A percentile compares a stretch with the other conserved stretches of the same genome.
Evolutionary conservation across 768 basidiomycete genomes (phyloP).

Genomic region (Kwoniella sp.): DNA sequence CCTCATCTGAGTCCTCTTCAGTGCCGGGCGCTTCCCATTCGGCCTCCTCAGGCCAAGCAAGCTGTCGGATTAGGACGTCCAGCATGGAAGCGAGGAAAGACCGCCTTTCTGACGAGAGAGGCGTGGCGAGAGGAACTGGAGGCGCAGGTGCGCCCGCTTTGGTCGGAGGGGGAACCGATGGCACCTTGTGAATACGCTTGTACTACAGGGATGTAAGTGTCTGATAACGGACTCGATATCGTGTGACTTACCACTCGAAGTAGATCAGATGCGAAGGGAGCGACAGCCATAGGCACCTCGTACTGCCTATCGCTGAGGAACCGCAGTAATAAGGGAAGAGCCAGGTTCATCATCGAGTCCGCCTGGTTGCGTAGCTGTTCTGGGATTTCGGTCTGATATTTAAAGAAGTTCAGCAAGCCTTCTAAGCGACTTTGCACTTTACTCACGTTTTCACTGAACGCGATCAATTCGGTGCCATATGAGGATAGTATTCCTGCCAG

Average conservation of each 20-base stretch:
- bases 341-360: conserved; percentile 59
- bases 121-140: conserved; percentile 46
- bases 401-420: not conserved
- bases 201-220: conserved; percentile 58
- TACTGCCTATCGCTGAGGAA: conserved; percentile 88
- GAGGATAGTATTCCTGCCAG: conserved; percentile 77
- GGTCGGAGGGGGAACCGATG: conserved; percentile 45
- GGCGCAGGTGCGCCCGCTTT: conserved; percentile 26
- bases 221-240: not conserved
- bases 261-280: conserved; percentile 70
- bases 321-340: conserved; percentile 74
- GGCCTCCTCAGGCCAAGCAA: conserved; percentile 69
- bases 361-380: conserved; percentile 66
- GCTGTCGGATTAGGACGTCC: conserved; percentile 72
- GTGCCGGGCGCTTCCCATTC: conserved; percentile 60
- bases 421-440: not conserved
- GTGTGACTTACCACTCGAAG: conserved; percentile 63
- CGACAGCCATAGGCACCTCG: conserved; percentile 79
- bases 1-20: conserved; percentile 72
- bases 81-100: conserved; percentile 75
- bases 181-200: conserved; percentile 58
- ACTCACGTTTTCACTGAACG: conserved; percentile 71
- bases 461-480: conserved; percentile 74
- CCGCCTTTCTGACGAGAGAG: conserved; percentile 62
- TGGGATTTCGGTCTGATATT: conserved; percentile 48